Conservation (phyloP, 768 basidiomycete species). For the Russula dissimulans region DNA sequence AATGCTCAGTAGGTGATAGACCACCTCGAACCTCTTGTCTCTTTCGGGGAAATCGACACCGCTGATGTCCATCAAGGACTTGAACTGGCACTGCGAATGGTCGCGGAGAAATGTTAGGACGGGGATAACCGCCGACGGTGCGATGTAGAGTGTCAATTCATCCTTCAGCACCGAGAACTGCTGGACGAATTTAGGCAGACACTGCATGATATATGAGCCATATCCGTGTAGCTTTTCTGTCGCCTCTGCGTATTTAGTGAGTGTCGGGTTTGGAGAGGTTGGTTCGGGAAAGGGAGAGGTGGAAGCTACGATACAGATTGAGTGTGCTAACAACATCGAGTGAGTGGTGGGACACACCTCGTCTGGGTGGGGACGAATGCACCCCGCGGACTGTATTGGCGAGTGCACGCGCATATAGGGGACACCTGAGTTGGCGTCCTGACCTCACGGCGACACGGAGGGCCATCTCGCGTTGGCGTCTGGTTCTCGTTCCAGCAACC, state of each 20-base stretch:
- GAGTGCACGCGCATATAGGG: slow-evolving; percentile 38
- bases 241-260: slow-evolving; percentile 59
- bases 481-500: not conserved
- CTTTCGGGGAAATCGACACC: slow-evolving; percentile 94
- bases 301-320: slow-evolving; percentile 36
- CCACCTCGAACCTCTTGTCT: slow-evolving; percentile 91
- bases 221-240: slow-evolving; percentile 81
- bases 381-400: slow-evolving; percentile 8
- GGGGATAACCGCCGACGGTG: slow-evolving; percentile 73
- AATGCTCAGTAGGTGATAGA: slow-evolving; percentile 88
- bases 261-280: slow-evolving; percentile 80
- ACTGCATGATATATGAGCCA: slow-evolving; percentile 87
- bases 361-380: slow-evolving; percentile 27
- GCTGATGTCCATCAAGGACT: slow-evolving; percentile 84
- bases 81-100: slow-evolving; percentile 93
- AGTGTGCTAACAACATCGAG: not conserved
- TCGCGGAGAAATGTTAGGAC: slow-evolving; percentile 90
- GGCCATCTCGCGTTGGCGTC: slow-evolving; percentile 29
- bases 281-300: slow-evolving; percentile 79
- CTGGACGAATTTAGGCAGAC: slow-evolving; percentile 94
- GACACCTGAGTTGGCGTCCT: slow-evolving; percentile 35
- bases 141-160: slow-evolving; percentile 83
- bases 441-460: slow-evolving; percentile 38
- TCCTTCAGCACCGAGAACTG: slow-evolving; percentile 97
- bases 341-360: slow-evolving; percentile 33